Percentiles rank a stretch among this genome's conserved stretches.
Conservation (phyloP, 208 protist species). For the Trypanosoma conorhini region DNA sequence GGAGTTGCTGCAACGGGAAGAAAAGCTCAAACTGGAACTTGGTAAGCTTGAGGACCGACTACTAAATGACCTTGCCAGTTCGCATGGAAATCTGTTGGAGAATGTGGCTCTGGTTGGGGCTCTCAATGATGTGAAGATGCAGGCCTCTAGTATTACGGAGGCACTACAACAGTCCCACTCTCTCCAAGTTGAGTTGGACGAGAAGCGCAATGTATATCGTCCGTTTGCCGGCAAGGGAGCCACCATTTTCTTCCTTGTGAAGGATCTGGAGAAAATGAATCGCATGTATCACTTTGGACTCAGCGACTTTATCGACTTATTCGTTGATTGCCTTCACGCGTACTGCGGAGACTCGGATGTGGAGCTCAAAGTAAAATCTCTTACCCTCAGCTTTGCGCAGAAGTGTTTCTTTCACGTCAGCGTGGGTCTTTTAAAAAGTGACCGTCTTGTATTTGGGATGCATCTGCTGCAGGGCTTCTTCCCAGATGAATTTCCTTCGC, state of each 20-base stretch:
- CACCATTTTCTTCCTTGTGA: slow-evolving; percentile 94
- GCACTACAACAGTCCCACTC: slow-evolving; percentile 82
- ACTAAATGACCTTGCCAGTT: slow-evolving; percentile 91
- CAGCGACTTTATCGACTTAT: slow-evolving; percentile 87
- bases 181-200: slow-evolving; percentile 92
- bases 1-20: slow-evolving; percentile 95
- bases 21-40: slow-evolving; percentile 95
- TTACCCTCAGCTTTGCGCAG: slow-evolving; percentile 64
- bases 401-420: slow-evolving; percentile 71
- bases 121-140: slow-evolving; percentile 95
- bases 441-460: slow-evolving; percentile 94
- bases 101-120: slow-evolving; percentile 93
- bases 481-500: slow-evolving; percentile 71
- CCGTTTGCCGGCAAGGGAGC: slow-evolving; percentile 88
- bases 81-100: slow-evolving; percentile 95
- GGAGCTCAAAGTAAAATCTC: slow-evolving; percentile 49
- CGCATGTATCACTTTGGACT: slow-evolving; percentile 98
- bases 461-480: slow-evolving; percentile 91
- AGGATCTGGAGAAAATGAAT: slow-evolving; percentile 91
- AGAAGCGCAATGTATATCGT: slow-evolving; percentile 94
- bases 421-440: slow-evolving; percentile 85
- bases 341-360: slow-evolving; percentile 48
- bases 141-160: slow-evolving; percentile 81
- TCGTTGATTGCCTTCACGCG: slow-evolving; percentile 56
- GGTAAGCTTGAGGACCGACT: slow-evolving; percentile 92